Conservation (phyloP, 805 yeast species). For the Nakazawaea sp. region DNA sequence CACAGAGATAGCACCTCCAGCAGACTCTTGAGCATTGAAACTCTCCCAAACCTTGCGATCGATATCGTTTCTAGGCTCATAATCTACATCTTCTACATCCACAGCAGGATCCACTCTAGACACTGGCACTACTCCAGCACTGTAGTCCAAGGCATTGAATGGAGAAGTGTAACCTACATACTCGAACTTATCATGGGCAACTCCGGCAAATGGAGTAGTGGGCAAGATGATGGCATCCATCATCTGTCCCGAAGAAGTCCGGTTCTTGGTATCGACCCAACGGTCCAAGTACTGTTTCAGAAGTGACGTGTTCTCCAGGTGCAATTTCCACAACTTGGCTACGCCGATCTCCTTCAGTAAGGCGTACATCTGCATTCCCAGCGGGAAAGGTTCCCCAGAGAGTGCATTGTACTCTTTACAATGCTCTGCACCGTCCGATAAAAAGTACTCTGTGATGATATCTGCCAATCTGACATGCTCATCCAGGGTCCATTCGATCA, state of each 20-base stretch:
- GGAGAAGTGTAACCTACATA: constrained; percentile 43
- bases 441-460: constrained; percentile 28
- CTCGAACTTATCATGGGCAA: constrained; percentile 22
- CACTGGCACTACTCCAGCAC: constrained; percentile 48
- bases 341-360: constrained; percentile 27
- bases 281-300: constrained; percentile 32
- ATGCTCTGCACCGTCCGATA: constrained; percentile 39
- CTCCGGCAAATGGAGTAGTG: constrained; percentile 38
- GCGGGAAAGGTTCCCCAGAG: constrained; percentile 39
- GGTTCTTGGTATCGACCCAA: constrained; percentile 30
- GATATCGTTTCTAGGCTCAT: constrained; percentile 27
- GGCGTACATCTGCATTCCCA: constrained; percentile 33
- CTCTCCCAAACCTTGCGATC: constrained; percentile 37
- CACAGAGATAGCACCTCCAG: constrained; percentile 59
- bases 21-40: constrained; percentile 40
- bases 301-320: constrained; percentile 30
- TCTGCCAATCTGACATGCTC: constrained; percentile 28
- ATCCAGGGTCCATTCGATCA: constrained; percentile 40
- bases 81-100: constrained; percentile 25
- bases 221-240: constrained; percentile 45
- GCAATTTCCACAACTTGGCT: constrained; percentile 35
- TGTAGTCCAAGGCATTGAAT: constrained; percentile 43
- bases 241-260: constrained; percentile 30
- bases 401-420: constrained; percentile 24
- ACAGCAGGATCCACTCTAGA: constrained; percentile 40